Conservation (phyloP, 2,329 filamentous ascomycete species). For the Penicillium occitanis region DNA sequence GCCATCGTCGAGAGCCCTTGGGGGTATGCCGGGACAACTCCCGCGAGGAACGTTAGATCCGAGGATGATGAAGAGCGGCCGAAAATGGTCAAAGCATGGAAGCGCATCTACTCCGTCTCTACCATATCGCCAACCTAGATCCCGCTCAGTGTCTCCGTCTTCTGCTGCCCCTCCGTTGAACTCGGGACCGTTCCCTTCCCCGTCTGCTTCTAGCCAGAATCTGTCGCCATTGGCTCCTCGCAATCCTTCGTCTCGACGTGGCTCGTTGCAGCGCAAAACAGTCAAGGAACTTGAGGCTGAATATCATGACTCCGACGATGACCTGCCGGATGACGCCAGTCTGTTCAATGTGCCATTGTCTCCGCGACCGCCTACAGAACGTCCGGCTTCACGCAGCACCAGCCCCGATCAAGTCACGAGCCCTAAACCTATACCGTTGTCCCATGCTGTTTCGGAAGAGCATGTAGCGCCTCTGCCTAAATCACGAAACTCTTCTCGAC, state of each 20-base stretch:
- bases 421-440: conserved; percentile 44
- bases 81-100: conserved; percentile 12
- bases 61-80: conserved; percentile 20
- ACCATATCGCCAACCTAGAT: conserved; percentile 16
- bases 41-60: conserved; percentile 17
- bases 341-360: conserved; percentile 54
- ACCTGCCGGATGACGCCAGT: conserved; percentile 52
- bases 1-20: conserved; percentile 3
- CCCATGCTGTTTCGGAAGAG: conserved; percentile 35
- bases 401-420: conserved; percentile 44
- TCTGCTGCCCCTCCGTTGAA: background rate
- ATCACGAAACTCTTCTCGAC: conserved; percentile 24
- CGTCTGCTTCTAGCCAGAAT: conserved; percentile 28
- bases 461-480: conserved; percentile 22
- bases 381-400: conserved; percentile 39
- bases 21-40: conserved; percentile 3
- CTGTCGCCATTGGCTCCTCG: conserved; percentile 32
- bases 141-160: conserved; percentile 19
- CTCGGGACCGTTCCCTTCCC: conserved; percentile 22
- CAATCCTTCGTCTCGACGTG: conserved; percentile 18
- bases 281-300: conserved; percentile 51
- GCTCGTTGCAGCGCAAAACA: conserved; percentile 47
- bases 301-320: conserved; percentile 53
- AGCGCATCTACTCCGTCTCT: conserved; percentile 8
- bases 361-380: conserved; percentile 44